Evolutionary conservation across 164 flowering plant species (phyloP).

Genomic region (Echeveria elegans): DNA sequence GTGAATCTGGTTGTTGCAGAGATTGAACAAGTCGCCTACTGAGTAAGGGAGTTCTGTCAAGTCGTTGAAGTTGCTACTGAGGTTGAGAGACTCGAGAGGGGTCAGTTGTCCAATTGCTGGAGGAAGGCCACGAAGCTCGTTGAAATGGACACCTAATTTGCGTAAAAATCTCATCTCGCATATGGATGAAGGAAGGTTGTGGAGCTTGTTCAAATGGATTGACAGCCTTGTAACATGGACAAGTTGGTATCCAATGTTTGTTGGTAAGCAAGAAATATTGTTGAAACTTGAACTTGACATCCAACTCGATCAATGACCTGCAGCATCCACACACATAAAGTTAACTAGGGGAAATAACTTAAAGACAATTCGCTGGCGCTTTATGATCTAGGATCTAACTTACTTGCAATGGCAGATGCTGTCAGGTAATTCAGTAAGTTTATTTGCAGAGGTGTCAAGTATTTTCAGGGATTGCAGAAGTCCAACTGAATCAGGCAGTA

Average conservation of each 20-base stretch:
- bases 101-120: slow-evolving; percentile 53
- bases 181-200: slow-evolving; percentile 68
- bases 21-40: slow-evolving; percentile 69
- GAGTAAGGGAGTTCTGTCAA: slow-evolving; percentile 76
- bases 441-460: slow-evolving; percentile 67
- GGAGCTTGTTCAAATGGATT: slow-evolving; percentile 70
- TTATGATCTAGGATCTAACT: background rate
- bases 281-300: slow-evolving; percentile 86
- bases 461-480: slow-evolving; percentile 54
- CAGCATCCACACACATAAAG: background rate
- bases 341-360: background rate
- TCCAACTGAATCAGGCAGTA: slow-evolving; percentile 89
- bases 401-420: slow-evolving; percentile 82
- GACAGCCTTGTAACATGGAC: slow-evolving; percentile 54
- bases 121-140: slow-evolving; percentile 81
- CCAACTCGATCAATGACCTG: slow-evolving; percentile 81
- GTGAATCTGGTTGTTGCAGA: slow-evolving; percentile 83
- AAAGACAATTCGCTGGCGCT: background rate
- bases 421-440: slow-evolving; percentile 66
- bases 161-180: slow-evolving; percentile 74
- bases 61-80: slow-evolving; percentile 76
- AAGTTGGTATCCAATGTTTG: slow-evolving; percentile 67
- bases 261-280: slow-evolving; percentile 61
- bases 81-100: slow-evolving; percentile 61
- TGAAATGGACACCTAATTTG: slow-evolving; percentile 75